phyloP scores from a whole-genome alignment of 345 rosid species.

The Geranium brycei region DNA sequence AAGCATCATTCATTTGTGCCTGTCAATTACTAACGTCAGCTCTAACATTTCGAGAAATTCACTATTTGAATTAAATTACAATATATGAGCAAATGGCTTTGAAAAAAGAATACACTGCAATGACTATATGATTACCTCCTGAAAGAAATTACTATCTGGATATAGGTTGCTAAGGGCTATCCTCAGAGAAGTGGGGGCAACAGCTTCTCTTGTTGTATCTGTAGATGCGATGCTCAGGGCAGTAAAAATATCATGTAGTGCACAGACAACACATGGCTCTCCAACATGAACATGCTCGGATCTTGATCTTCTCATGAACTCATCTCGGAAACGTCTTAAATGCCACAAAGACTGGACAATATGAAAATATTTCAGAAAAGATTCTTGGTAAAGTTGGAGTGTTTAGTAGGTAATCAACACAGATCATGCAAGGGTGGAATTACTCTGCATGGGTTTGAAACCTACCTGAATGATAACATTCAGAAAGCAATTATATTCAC shows the following conservation, averaged over 20 bases:
- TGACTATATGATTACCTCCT: slow-evolving; percentile 50
- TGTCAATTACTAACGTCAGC: slow-evolving; percentile 22
- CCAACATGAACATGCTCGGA: slow-evolving; percentile 76
- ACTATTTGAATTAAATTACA: not conserved
- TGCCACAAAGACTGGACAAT: slow-evolving; percentile 77
- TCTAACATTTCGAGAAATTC: slow-evolving; percentile 2
- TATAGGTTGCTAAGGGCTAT: slow-evolving; percentile 79
- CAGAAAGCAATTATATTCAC: slow-evolving; percentile 95
- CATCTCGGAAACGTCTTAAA: slow-evolving; percentile 62
- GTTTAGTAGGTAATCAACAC: not conserved
- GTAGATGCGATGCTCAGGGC: slow-evolving; percentile 54
- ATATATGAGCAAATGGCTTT: not conserved
- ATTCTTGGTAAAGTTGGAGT: not conserved
- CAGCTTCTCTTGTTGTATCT: slow-evolving; percentile 52
- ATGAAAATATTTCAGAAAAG: not conserved
- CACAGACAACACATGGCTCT: slow-evolving; percentile 90
- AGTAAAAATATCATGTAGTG: slow-evolving; percentile 54
- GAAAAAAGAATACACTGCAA: not conserved
- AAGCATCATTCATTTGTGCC: slow-evolving; percentile 99
- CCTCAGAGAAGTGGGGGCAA: slow-evolving; percentile 80
- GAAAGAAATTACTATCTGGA: slow-evolving; percentile 84
- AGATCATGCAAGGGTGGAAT: not conserved
- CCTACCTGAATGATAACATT: slow-evolving; percentile 94
- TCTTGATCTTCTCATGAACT: slow-evolving; percentile 65
- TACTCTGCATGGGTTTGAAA: not conserved